phyloP scores from a whole-genome alignment of 345 rosid genomes.

The Anastatica hierochuntica region DNA sequence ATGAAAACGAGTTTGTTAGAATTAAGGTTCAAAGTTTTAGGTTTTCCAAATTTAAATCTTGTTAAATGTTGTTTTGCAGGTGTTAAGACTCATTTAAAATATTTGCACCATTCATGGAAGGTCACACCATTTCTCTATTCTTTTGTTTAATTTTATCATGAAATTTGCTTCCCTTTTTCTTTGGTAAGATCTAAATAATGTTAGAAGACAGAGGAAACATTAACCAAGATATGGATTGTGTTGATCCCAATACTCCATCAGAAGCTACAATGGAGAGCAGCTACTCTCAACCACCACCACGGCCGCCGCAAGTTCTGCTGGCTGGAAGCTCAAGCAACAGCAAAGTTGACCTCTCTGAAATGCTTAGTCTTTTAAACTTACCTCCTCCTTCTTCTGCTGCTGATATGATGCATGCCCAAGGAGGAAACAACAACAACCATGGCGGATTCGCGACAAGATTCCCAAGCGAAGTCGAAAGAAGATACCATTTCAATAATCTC shows the following conservation, averaged over 20 bases:
- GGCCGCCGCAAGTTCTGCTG: constrained; percentile 10
- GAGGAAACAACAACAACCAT: neutral
- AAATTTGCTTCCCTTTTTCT: neutral
- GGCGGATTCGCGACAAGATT: constrained; percentile 28
- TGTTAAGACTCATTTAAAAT: neutral
- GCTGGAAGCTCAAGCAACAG: constrained; percentile 30
- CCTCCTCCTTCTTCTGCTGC: constrained; percentile 35
- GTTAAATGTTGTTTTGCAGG: constrained; percentile 16
- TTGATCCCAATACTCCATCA: constrained; percentile 35
- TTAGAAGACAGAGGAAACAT: constrained; percentile 14
- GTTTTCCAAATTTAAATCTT: neutral
- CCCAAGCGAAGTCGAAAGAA: constrained; percentile 47
- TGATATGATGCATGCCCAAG: constrained; percentile 29
- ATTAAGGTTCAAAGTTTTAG: neutral
- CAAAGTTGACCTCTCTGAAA: constrained; percentile 36
- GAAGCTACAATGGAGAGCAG: constrained; percentile 21
- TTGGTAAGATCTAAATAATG: neutral
- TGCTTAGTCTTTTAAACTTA: constrained; percentile 52
- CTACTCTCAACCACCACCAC: constrained; percentile 20
- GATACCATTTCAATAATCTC: constrained; percentile 44
- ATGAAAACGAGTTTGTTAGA: neutral
- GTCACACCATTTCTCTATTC: neutral
- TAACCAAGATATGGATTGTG: constrained; percentile 44
- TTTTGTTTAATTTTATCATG: neutral
- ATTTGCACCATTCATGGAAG: constrained; percentile 12